A percentile compares a stretch with the other conserved stretches of the same genome.
phyloP scores from a whole-genome alignment of 192 early-diverging fungal species.

The Allomyces macrogynus region DNA sequence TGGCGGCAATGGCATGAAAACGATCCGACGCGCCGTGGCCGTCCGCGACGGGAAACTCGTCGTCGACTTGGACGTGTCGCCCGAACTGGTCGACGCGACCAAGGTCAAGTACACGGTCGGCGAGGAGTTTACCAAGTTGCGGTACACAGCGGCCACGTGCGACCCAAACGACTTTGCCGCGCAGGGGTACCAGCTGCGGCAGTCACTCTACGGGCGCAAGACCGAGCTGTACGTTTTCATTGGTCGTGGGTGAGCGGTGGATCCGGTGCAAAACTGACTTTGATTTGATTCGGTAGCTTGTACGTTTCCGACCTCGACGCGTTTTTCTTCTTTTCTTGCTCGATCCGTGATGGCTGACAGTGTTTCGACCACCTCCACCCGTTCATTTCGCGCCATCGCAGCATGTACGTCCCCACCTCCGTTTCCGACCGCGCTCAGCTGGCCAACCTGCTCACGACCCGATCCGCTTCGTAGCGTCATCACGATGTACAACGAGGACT shows the following conservation, averaged over 20 bases:
- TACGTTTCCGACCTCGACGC: too few species aligned
- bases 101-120: conserved; percentile 25
- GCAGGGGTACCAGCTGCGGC: conserved; percentile 44
- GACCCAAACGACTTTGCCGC: conserved; percentile 37
- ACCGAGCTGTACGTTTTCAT: conserved; percentile 52
- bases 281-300: too few species aligned
- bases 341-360: too few species aligned
- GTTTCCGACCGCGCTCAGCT: too few species aligned
- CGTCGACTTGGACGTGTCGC: not conserved
- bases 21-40: not conserved
- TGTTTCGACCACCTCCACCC: too few species aligned
- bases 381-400: too few species aligned
- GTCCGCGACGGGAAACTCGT: not conserved
- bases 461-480: conserved; percentile 47
- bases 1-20: not conserved
- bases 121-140: conserved; percentile 70
- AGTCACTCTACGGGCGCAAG: conserved; percentile 40
- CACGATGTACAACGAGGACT: conserved; percentile 87
- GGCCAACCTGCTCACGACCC: too few species aligned
- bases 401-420: too few species aligned
- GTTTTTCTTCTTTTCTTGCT: too few species aligned
- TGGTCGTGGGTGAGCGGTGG: too few species aligned
- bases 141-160: conserved; percentile 52
- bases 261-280: too few species aligned
- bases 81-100: not conserved